Evolutionary conservation across 345 rosid species (phyloP).

Genomic region (Hibiscus tridactylites): DNA sequence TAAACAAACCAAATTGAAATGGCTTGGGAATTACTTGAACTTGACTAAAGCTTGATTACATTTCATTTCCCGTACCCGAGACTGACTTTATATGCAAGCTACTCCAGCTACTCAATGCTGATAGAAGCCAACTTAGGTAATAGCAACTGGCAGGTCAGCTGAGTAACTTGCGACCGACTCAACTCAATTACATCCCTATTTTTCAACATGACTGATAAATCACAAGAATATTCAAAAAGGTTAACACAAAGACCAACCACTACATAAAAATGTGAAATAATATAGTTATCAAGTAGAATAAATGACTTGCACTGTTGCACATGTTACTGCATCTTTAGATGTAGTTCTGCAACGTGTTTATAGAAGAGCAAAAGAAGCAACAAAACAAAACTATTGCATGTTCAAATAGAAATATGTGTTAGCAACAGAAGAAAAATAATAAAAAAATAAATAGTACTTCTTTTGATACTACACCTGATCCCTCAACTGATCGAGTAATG

Average conservation of each 20-base stretch:
- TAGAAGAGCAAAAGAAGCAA: background rate
- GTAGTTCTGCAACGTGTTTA: background rate
- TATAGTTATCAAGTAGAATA: background rate
- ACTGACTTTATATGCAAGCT: background rate
- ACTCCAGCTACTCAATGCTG: background rate
- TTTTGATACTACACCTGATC: conserved; percentile 57
- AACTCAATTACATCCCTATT: background rate
- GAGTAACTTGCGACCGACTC: background rate
- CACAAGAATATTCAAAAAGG: background rate
- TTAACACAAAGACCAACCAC: background rate
- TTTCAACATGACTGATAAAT: background rate
- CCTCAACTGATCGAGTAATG: conserved; percentile 90
- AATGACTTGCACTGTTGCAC: background rate
- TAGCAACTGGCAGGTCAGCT: background rate
- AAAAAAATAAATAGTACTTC: background rate
- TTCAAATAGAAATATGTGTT: background rate
- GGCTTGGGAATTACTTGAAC: background rate
- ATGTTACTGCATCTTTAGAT: background rate
- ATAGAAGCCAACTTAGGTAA: background rate
- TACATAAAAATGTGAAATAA: background rate
- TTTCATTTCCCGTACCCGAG: background rate
- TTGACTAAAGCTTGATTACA: background rate
- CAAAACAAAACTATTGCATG: background rate
- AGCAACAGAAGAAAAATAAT: background rate
- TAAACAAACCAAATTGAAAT: background rate